Conservation (phyloP, 495 filamentous ascomycete genomes). For the Lineolata rhizophorae region DNA sequence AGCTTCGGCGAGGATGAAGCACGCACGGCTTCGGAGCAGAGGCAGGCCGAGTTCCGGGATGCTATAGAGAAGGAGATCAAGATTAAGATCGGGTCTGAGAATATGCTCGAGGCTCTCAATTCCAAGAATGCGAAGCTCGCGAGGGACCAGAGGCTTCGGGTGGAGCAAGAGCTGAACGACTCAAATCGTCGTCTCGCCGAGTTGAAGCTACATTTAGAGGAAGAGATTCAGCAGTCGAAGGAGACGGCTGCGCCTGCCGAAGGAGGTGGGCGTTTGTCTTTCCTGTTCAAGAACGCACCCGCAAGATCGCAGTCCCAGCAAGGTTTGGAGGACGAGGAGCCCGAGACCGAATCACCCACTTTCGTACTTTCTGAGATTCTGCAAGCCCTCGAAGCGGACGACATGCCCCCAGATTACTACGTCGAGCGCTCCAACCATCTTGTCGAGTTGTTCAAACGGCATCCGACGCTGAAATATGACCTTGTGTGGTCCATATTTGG, state of each 20-base stretch:
- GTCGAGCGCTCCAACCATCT: slow-evolving; percentile 76
- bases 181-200: slow-evolving; percentile 82
- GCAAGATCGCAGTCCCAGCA: slow-evolving; percentile 12
- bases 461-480: slow-evolving; percentile 89
- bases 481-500: slow-evolving; percentile 90
- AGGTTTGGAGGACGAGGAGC: slow-evolving; percentile 29
- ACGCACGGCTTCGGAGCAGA: slow-evolving; percentile 42
- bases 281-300: slow-evolving; percentile 30
- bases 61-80: slow-evolving; percentile 83
- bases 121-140: slow-evolving; percentile 88
- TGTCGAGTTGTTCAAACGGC: slow-evolving; percentile 76
- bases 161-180: slow-evolving; percentile 75
- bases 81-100: slow-evolving; percentile 94
- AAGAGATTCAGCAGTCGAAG: slow-evolving; percentile 21
- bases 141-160: slow-evolving; percentile 67
- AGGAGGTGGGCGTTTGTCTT: slow-evolving; percentile 41
- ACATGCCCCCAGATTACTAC: slow-evolving; percentile 83
- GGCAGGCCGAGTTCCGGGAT: slow-evolving; percentile 50
- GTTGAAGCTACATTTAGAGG: slow-evolving; percentile 56
- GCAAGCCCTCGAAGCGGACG: slow-evolving; percentile 66
- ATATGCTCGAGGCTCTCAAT: slow-evolving; percentile 82
- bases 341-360: slow-evolving; percentile 57
- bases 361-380: slow-evolving; percentile 74
- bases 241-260: slow-evolving; percentile 20
- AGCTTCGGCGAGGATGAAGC: slow-evolving; percentile 42